Evolutionary conservation across 1,139 yeast genomes (phyloP).

Genomic region (Taphrina flavorubra): DNA sequence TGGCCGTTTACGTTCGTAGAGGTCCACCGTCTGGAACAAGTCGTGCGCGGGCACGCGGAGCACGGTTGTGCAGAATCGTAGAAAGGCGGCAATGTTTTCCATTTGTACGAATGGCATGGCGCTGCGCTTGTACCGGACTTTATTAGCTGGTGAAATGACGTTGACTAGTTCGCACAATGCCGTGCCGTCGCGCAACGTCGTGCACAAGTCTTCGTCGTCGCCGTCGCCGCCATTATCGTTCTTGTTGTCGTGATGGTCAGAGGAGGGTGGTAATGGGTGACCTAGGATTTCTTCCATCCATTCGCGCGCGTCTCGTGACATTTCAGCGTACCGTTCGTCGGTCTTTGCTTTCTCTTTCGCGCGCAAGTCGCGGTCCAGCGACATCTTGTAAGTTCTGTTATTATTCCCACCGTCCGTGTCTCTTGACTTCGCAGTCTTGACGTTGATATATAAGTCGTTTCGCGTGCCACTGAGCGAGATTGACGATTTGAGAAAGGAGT

Average conservation of each 20-base stretch:
- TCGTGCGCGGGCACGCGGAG: slow-evolving; percentile 84
- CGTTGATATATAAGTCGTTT: too few relatives aligned
- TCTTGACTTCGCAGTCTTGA: too few relatives aligned
- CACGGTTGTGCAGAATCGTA: slow-evolving; percentile 61
- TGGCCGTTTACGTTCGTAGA: slow-evolving; percentile 75
- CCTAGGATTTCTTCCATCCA: slow-evolving; percentile 28
- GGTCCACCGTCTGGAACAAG: slow-evolving; percentile 78
- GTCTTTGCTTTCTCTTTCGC: slow-evolving; percentile 33
- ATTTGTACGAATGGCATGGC: slow-evolving; percentile 83
- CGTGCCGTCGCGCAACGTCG: slow-evolving; percentile 68
- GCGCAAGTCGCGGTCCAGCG: slow-evolving; percentile 37
- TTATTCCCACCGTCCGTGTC: too few relatives aligned
- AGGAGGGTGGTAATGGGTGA: neutral
- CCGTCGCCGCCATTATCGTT: too few relatives aligned
- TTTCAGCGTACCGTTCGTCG: slow-evolving; percentile 33
- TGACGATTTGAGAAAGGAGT: too few relatives aligned
- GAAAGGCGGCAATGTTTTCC: slow-evolving; percentile 82
- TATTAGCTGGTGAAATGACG: slow-evolving; percentile 36
- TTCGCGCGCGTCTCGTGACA: slow-evolving; percentile 22
- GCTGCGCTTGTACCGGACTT: slow-evolving; percentile 60
- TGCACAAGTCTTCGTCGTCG: slow-evolving; percentile 54
- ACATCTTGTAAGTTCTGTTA: slow-evolving; percentile 19
- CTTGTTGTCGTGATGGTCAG: too few relatives aligned
- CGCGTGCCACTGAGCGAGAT: too few relatives aligned
- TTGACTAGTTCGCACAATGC: slow-evolving; percentile 54